A percentile compares a stretch with the other conserved stretches of the same genome.
These are phyloP conservation scores for Hamigera avellanea DNA, from an alignment of 495 filamentous ascomycete genomes.

Conservation along the genomic window DNA sequence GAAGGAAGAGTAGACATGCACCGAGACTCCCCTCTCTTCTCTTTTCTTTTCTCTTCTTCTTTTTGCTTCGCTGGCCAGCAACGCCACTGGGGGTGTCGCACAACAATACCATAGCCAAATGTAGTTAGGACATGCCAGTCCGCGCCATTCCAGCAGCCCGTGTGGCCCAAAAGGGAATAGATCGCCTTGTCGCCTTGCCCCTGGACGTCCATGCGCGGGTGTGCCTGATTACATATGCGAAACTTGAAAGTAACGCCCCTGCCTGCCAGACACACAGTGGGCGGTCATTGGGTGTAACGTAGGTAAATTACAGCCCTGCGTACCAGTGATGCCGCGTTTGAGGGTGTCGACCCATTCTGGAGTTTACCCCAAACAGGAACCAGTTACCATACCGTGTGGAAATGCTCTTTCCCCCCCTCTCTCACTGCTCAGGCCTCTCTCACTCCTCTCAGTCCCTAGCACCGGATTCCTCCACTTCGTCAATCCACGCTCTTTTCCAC, in stretches of 20 bases:
- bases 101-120: background rate
- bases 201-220: slow-evolving; percentile 1
- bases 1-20: background rate
- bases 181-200: slow-evolving; percentile 4
- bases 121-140: background rate
- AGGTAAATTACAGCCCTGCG: too few species aligned
- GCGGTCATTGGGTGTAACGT: background rate
- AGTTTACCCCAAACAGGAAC: too few species aligned
- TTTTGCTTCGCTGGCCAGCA: background rate
- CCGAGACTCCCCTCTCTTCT: too few species aligned
- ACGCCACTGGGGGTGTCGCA: slow-evolving; percentile 1
- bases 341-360: too few species aligned
- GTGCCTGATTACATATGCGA: slow-evolving; percentile 17
- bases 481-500: slow-evolving; percentile 4
- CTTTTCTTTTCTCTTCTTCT: too few species aligned
- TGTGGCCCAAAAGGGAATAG: slow-evolving; percentile 7
- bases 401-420: slow-evolving; percentile 1
- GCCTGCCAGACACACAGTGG: background rate
- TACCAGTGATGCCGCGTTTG: too few species aligned
- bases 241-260: too few species aligned
- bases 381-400: too few species aligned
- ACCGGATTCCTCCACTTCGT: slow-evolving; percentile 4
- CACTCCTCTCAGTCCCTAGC: too few species aligned
- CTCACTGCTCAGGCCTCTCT: slow-evolving; percentile 2
- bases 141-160: slow-evolving; percentile 4